These are phyloP conservation scores for Neobulgaria alba DNA, from an alignment of 2,329 filamentous ascomycete genomes.

Conservation along the genomic window DNA sequence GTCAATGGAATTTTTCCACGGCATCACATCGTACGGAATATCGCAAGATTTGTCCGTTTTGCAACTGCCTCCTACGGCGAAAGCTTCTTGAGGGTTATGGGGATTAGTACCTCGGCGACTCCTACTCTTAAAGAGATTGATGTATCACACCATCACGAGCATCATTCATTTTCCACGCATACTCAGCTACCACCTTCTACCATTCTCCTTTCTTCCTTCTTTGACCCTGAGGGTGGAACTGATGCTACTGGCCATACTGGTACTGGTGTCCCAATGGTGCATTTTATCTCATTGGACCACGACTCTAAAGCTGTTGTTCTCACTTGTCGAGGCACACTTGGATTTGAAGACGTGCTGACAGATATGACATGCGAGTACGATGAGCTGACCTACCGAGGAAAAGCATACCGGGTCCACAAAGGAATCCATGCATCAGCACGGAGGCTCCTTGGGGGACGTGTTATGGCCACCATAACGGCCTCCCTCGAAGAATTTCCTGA, in stretches of 20 bases:
- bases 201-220: slow-evolving; percentile 47
- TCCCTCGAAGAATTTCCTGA: slow-evolving; percentile 45
- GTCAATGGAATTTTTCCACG: slow-evolving; percentile 51
- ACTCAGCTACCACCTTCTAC: slow-evolving; percentile 49
- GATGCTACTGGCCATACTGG: slow-evolving; percentile 41
- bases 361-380: slow-evolving; percentile 51
- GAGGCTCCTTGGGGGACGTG: slow-evolving; percentile 40
- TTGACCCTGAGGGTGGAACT: slow-evolving; percentile 44
- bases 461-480: slow-evolving; percentile 43
- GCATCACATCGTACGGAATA: slow-evolving; percentile 51
- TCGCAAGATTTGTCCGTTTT: slow-evolving; percentile 57
- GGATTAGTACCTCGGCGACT: slow-evolving; percentile 45
- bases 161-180: slow-evolving; percentile 55
- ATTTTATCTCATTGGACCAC: slow-evolving; percentile 48
- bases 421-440: slow-evolving; percentile 47
- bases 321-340: slow-evolving; percentile 46
- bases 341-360: slow-evolving; percentile 48
- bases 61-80: slow-evolving; percentile 59
- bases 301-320: slow-evolving; percentile 47
- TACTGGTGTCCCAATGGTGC: slow-evolving; percentile 45
- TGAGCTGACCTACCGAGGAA: slow-evolving; percentile 39
- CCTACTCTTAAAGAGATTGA: slow-evolving; percentile 32
- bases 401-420: slow-evolving; percentile 45
- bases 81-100: slow-evolving; percentile 53
- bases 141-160: slow-evolving; percentile 42